These are phyloP conservation scores for Fragilaria radians DNA, from an alignment of 108 stramenopile genomes.

Conservation along the genomic window DNA sequence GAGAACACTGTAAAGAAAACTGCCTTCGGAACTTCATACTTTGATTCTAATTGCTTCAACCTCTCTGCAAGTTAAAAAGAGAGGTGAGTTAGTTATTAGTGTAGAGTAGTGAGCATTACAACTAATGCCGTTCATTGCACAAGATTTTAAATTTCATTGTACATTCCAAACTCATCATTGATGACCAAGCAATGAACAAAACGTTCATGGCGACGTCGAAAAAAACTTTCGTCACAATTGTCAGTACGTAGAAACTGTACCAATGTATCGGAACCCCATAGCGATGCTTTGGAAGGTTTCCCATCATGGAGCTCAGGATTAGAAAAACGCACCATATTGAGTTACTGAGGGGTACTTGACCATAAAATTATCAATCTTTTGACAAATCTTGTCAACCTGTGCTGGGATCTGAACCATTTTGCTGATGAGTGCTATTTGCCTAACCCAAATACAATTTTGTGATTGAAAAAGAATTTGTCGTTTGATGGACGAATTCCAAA, in stretches of 20 bases:
- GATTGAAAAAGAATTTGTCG: too few relatives aligned
- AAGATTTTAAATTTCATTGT: too few relatives aligned
- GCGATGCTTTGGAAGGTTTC: not conserved
- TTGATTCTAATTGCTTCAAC: slow-evolving; percentile 66
- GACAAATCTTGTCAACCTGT: slow-evolving; percentile 45
- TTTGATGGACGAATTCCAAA: too few relatives aligned
- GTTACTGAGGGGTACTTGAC: slow-evolving; percentile 68
- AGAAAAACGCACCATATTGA: slow-evolving; percentile 65
- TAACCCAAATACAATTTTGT: too few relatives aligned
- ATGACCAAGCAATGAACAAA: too few relatives aligned
- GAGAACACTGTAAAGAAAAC: slow-evolving; percentile 53
- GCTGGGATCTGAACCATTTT: slow-evolving; percentile 11
- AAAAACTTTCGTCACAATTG: not conserved
- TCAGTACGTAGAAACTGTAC: not conserved
- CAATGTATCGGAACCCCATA: not conserved
- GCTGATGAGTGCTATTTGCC: too few relatives aligned
- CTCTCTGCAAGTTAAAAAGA: too few relatives aligned
- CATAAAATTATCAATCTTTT: slow-evolving; percentile 67
- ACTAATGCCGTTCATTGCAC: too few relatives aligned
- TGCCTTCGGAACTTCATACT: slow-evolving; percentile 73
- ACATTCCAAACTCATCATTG: too few relatives aligned
- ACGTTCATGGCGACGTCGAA: too few relatives aligned
- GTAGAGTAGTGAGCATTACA: too few relatives aligned
- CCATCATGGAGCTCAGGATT: not conserved
- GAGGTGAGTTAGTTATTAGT: too few relatives aligned